Evolutionary conservation across 768 basidiomycete species (phyloP).

Genomic region (Botryobasidium botryosum): DNA sequence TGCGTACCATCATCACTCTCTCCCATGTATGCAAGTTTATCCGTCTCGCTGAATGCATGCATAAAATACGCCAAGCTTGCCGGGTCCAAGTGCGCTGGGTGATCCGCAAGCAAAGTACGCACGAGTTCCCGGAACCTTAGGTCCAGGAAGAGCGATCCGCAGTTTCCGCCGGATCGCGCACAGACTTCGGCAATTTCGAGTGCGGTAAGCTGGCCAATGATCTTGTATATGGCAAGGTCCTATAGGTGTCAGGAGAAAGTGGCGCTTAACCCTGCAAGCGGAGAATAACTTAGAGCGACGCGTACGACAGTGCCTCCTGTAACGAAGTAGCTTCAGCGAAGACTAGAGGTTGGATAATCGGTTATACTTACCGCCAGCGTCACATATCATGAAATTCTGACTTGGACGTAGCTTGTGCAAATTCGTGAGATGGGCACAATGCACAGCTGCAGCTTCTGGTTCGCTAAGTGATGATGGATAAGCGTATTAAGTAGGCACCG

Average conservation of each 20-base stretch:
- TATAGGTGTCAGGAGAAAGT: too few relatives aligned
- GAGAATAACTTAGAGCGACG: conserved; percentile 9
- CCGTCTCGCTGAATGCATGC: conserved; percentile 74
- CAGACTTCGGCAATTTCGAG: conserved; percentile 90
- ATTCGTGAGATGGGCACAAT: conserved; percentile 67
- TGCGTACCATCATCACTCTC: conserved; percentile 53
- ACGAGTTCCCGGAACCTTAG: conserved; percentile 72
- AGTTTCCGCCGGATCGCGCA: conserved; percentile 73
- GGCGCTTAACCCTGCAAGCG: too few relatives aligned
- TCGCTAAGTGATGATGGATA: conserved; percentile 23
- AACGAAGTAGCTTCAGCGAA: too few relatives aligned
- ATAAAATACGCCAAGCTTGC: conserved; percentile 72
- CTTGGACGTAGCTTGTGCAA: conserved; percentile 62
- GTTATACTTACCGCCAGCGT: conserved; percentile 80
- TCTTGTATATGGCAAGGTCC: conserved; percentile 35
- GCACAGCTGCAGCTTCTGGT: conserved; percentile 80
- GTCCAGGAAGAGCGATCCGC: conserved; percentile 77
- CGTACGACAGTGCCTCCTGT: conserved; percentile 45
- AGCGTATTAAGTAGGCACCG: neutral
- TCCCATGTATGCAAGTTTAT: conserved; percentile 64
- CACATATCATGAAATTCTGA: conserved; percentile 83
- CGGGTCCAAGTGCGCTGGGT: conserved; percentile 69
- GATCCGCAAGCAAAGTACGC: conserved; percentile 57
- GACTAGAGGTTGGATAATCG: too few relatives aligned
- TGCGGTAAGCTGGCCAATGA: conserved; percentile 60